Base-by-base conservation (phyloP, 2,329 filamentous ascomycete genomes). In the Paecilomyces dactylethromorphus region DNA sequence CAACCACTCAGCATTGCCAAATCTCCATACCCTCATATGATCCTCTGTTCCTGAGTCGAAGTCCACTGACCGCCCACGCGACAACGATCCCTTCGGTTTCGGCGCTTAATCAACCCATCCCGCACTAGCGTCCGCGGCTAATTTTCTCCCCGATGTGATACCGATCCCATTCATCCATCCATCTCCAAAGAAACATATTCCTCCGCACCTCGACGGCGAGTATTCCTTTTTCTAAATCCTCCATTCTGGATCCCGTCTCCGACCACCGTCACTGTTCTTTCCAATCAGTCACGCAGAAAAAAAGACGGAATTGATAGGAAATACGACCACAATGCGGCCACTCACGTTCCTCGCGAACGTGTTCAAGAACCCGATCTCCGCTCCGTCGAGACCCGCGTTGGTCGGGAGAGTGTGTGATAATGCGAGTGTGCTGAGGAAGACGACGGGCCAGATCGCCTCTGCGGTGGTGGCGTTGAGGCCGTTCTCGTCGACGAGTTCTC, bases 311-410 rank as follows among this genome's bases (percentile, higher is more conserved):
- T 5, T 3, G 26, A n/a, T 15, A 2, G 35, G n/a, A n/a, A 24
- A 6, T n/a, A n/a, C n/a, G n/a, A n/a, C n/a, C 11, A 50, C 22
- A 12, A 62, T 60, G 58, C 58, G 58, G 52, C 26, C 75, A 52
- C 68, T 71, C 63, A 70, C 74, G 60, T 78, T 75, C 3, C 70
- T 81, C 58, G 76, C 77, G 62, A 76, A 72, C 54, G 76, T 74
- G 45, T 79, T 80, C 67, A 72, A 70, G 54, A 76, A 79, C 35
- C 74, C 76, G 4, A 62, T 76, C 49, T 73, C 73, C 7, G 63
- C 70, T 22, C 62, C 69, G 3, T 59, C 64, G 55, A 65, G 67
- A 56, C 66, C 72, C 55, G 62, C 65, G 18, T 54, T 62, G 15
- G n/a, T 45, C 15, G 39, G 39, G 8, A 15, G 39, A 45, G 15